Base-by-base conservation (phyloP, 2,329 filamentous ascomycete species). In the Aureobasidium melanogenum region DNA sequence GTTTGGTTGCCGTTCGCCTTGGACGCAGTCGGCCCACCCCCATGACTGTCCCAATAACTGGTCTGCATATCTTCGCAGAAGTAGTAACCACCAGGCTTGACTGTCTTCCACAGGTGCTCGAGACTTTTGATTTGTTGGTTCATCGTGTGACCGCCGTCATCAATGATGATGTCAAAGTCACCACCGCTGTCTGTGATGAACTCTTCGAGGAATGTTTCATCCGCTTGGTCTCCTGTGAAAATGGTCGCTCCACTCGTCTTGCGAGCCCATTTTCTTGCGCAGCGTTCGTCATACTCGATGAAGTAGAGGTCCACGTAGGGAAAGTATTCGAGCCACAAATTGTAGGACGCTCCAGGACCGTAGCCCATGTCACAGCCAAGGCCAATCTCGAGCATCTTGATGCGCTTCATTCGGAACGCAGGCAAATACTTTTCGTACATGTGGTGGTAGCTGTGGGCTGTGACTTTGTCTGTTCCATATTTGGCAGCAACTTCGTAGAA, bases 341-440 rank as follows among this genome's bases (percentile, higher is more conserved):
- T 69, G 62, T 76, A 77, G 5, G 72, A 74, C 14, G 71, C 70
- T 2, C 73, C 74, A 0, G 74, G 73, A 7, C 73, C 73, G 32
- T 75, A 74, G 5, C 60, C 58, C 72, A 74, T 73, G 55, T 73
- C 70, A 65, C 75, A 77, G 10, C 74, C 75, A 7, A 77, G 71
- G 0, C 75, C 73, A 54, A 77, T 76, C 58, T 77, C 74, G 5
- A 77, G 72, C 65, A 77, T 70, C 64, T 75, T 77, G 58, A 76
- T 22, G 32, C 63, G 69, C 43, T 68, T 64, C 60, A 72, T 67
- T 39, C 73, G 70, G 24, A 72, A 62, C 0, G 66, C 61, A 1
- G 68, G 66, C 3, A 77, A 68, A 38, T 76, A 73, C 61, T 73
- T 74, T 50, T 77, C 70, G 66, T 77, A 76, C 71, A 77, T 73